A percentile compares a stretch with the other conserved stretches of the same genome.
phyloP scores from a whole-genome alignment of 768 basidiomycete species.

The Dacryopinax primogenitus region DNA sequence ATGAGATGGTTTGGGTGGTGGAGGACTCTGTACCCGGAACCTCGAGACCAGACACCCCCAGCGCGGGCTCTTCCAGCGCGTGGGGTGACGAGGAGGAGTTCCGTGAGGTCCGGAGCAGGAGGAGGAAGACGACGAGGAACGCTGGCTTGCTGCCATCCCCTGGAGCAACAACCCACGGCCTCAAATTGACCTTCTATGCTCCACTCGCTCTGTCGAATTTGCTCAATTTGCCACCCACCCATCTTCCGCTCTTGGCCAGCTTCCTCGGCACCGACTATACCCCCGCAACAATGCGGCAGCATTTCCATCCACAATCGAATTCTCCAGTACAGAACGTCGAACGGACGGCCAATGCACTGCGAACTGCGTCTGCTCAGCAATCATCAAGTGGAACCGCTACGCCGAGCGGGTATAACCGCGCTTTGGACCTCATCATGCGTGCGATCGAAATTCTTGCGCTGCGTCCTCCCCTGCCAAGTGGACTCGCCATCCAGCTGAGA shows the following conservation, averaged over 20 bases:
- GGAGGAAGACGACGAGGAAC: conserved; percentile 29
- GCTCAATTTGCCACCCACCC: conserved; percentile 50
- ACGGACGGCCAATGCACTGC: background rate
- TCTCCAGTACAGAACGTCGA: background rate
- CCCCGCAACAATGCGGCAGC: conserved; percentile 23
- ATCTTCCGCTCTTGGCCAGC: conserved; percentile 66
- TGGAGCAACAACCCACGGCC: conserved; percentile 24
- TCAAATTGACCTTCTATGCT: conserved; percentile 48
- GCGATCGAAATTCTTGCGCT: conserved; percentile 10
- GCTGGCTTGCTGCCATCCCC: conserved; percentile 14
- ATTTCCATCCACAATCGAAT: background rate
- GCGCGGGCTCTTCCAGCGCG: background rate
- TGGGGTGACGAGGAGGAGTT: conserved; percentile 42
- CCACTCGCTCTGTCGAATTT: conserved; percentile 50
- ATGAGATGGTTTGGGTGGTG: conserved; percentile 56
- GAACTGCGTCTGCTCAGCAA: background rate
- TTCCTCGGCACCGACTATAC: conserved; percentile 74
- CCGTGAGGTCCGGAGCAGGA: conserved; percentile 42
- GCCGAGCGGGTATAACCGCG: background rate
- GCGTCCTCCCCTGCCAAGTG: background rate
- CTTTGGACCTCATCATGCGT: conserved; percentile 14
- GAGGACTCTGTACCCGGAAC: background rate
- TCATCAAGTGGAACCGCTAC: background rate
- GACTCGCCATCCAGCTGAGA: conserved; percentile 27
- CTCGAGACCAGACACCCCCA: background rate